Evolutionary conservation across 2,329 filamentous ascomycete genomes (phyloP).

Genomic region (Xylariaceae sp.): DNA sequence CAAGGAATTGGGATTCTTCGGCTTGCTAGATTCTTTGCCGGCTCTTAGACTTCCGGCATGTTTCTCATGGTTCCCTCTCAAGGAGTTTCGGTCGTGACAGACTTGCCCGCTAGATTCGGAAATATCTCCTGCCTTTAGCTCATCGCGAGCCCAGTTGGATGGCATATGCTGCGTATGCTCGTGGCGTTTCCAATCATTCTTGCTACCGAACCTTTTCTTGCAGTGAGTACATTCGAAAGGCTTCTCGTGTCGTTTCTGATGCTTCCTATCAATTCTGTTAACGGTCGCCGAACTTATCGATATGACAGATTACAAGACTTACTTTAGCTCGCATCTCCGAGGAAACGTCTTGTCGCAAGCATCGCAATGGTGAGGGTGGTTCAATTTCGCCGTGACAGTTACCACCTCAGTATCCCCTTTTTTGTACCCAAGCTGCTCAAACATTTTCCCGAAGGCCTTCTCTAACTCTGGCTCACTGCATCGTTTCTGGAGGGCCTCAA

Average conservation of each 20-base stretch:
- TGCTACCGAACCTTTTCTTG: constrained; percentile 74
- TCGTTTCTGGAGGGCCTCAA: constrained; percentile 24
- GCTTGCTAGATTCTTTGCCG: constrained; percentile 49
- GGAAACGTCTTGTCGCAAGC: constrained; percentile 44
- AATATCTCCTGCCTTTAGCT: constrained; percentile 26
- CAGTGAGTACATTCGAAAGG: constrained; percentile 81
- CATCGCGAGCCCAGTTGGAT: constrained; percentile 67
- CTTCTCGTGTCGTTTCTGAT: constrained; percentile 71
- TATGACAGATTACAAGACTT: constrained; percentile 23
- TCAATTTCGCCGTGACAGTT: constrained; percentile 10
- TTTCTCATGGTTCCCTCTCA: constrained; percentile 54
- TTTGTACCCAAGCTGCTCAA: constrained; percentile 25
- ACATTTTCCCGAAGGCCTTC: constrained; percentile 10
- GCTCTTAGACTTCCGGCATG: constrained; percentile 31
- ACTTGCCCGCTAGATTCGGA: constrained; percentile 49
- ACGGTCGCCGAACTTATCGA: background rate
- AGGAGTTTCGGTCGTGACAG: constrained; percentile 53
- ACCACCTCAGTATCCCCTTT: constrained; percentile 16
- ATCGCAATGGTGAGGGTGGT: constrained; percentile 31
- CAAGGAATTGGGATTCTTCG: constrained; percentile 41
- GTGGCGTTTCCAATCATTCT: constrained; percentile 91
- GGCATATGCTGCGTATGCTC: constrained; percentile 73
- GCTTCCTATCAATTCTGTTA: constrained; percentile 57
- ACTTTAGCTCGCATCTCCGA: constrained; percentile 55
- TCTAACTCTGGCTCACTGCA: too few relatives aligned